A percentile compares a stretch with the other conserved stretches of the same genome.
phyloP scores from a whole-genome alignment of 202 grass and related monocot species.

The Schoenoplectus tabernaemontani region DNA sequence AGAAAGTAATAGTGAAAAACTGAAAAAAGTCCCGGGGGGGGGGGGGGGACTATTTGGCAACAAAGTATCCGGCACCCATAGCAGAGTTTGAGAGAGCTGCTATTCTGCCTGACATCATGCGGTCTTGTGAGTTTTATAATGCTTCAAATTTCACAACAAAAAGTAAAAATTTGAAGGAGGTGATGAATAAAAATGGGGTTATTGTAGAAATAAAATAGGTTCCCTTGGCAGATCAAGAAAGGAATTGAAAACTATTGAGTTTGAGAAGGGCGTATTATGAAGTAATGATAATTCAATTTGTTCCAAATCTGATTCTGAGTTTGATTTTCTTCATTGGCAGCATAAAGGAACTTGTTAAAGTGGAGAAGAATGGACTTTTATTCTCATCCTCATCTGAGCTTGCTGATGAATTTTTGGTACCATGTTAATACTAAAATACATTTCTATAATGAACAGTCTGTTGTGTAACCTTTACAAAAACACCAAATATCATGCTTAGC shows the following conservation, averaged over 20 bases:
- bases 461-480: neutral
- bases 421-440: slow-evolving; percentile 6
- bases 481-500: neutral
- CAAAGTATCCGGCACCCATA: neutral
- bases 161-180: neutral
- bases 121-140: neutral
- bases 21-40: neutral
- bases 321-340: slow-evolving; percentile 31
- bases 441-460: neutral
- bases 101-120: neutral
- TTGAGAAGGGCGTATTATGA: neutral
- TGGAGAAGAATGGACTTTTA: slow-evolving; percentile 76
- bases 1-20: neutral
- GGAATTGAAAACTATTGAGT: neutral
- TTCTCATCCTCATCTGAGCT: slow-evolving; percentile 91
- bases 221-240: neutral
- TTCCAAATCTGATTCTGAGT: slow-evolving; percentile 11
- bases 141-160: neutral
- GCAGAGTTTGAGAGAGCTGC: neutral
- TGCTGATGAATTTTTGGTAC: slow-evolving; percentile 93
- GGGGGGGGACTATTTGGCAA: neutral
- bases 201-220: neutral
- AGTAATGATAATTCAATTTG: slow-evolving; percentile 6
- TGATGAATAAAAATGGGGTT: neutral
- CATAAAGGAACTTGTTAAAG: slow-evolving; percentile 91